Conservation (phyloP, 2,329 filamentous ascomycete species). For the Cladosporium sp. region DNA sequence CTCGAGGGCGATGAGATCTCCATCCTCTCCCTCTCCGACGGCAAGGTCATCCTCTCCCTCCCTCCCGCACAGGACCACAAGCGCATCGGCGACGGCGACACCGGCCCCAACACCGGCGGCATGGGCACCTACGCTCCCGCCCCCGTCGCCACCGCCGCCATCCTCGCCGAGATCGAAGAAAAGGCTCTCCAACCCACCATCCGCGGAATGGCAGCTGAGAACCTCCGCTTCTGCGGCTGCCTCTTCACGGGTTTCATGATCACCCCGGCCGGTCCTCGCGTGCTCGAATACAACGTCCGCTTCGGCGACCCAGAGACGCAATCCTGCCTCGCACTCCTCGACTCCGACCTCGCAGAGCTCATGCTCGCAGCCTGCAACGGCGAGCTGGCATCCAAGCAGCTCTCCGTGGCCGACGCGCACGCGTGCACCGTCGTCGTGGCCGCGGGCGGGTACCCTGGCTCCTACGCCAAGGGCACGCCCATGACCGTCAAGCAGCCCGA, state of each 20-base stretch:
- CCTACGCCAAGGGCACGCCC: slow-evolving; percentile 73
- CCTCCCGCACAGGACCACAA: slow-evolving; percentile 97
- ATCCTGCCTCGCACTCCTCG: slow-evolving; percentile 74
- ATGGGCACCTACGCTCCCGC: slow-evolving; percentile 96
- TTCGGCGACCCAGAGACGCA: slow-evolving; percentile 93
- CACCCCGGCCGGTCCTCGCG: slow-evolving; percentile 72
- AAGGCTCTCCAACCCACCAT: slow-evolving; percentile 87
- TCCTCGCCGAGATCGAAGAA: slow-evolving; percentile 73
- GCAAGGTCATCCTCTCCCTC: slow-evolving; percentile 74
- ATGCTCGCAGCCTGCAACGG: slow-evolving; percentile 81
- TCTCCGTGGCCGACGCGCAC: slow-evolving; percentile 48
- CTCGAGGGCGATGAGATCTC: slow-evolving; percentile 88
- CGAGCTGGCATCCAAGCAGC: slow-evolving; percentile 55
- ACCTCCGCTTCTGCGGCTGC: slow-evolving; percentile 65
- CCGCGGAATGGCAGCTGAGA: slow-evolving; percentile 77
- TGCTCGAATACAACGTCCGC: slow-evolving; percentile 88
- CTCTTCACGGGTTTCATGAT: slow-evolving; percentile 94
- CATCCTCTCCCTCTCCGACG: slow-evolving; percentile 87
- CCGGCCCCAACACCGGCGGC: slow-evolving; percentile 89
- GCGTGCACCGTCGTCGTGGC: slow-evolving; percentile 93
- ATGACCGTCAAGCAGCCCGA: slow-evolving; percentile 53
- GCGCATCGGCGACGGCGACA: slow-evolving; percentile 83
- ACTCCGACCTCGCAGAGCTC: slow-evolving; percentile 81
- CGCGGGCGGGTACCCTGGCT: slow-evolving; percentile 82
- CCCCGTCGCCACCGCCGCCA: slow-evolving; percentile 45